A percentile compares a stretch with the other conserved stretches of the same genome.
Conservation (phyloP, 306 rosid genomes). For the Vigna angularis region DNA sequence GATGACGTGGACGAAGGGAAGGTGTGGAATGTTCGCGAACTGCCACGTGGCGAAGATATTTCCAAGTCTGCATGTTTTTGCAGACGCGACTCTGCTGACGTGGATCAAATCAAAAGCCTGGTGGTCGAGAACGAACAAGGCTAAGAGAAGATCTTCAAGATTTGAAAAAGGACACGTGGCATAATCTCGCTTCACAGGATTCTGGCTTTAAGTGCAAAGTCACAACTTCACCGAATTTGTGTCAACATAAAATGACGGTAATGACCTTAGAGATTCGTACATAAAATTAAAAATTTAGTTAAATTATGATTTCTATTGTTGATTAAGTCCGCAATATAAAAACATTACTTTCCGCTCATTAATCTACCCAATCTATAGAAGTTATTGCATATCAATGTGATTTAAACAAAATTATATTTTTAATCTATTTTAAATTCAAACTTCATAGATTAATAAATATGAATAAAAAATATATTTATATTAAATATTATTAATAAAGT, state of each 20-base stretch:
- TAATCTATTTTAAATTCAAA: too few relatives aligned
- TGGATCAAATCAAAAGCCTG: conserved; percentile 71
- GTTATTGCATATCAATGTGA: too few relatives aligned
- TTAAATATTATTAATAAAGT: too few relatives aligned
- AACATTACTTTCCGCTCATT: too few relatives aligned
- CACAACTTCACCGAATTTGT: background rate
- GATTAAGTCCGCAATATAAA: too few relatives aligned
- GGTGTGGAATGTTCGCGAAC: conserved; percentile 51
- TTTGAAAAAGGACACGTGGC: conserved; percentile 55
- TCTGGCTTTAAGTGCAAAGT: background rate
- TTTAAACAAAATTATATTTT: too few relatives aligned
- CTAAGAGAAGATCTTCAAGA: conserved; percentile 49
- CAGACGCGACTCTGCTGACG: conserved; percentile 42
- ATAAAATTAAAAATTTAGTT: too few relatives aligned
- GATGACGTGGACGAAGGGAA: conserved; percentile 65
- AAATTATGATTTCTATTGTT: too few relatives aligned
- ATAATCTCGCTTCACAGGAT: background rate
- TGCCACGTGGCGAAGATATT: conserved; percentile 71
- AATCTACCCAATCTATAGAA: too few relatives aligned
- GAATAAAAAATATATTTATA: too few relatives aligned
- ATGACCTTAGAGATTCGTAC: background rate
- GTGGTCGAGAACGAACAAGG: conserved; percentile 40
- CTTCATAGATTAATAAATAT: too few relatives aligned
- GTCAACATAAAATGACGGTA: background rate
- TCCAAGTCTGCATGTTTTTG: conserved; percentile 45